Evolutionary conservation across 2,329 filamentous ascomycete genomes (phyloP), one percentile per base, ranked within the genome.

Genomic region (Trichoderma asperellum): DNA sequence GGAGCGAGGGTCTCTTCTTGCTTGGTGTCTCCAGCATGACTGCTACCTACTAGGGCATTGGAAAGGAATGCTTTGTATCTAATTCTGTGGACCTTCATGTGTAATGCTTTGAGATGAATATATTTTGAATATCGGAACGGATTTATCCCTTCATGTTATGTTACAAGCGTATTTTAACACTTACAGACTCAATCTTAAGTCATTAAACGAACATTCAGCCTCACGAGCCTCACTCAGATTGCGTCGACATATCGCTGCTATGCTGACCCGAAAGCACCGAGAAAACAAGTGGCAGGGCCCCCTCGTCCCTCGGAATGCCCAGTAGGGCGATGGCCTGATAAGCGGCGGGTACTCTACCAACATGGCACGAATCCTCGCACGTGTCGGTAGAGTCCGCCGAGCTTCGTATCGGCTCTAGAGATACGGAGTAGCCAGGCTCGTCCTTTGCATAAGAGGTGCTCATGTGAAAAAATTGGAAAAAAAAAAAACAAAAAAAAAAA

Each of bases 291-390:
- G 61, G 35, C 16, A 55, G 27, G 5, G 16, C 16, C 27, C 35
- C 61, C 49, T 47, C 21, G 52, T 57, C 52, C 24, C 29, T 35
- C 27, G 52, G 35, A 29, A 58, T 58, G 29, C 27, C 52, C 21
- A 27, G 52, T 29, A 43, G 53, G 52, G 43, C 43, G 62, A 66
- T 66, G 62, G 27, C 52, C 53, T 57, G 62, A 66, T 66, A 18
- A 14, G 62, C 34, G n/a, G 52, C 43, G 52, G 61, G 40, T 55
- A 56, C 47, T 32, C 56, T 37, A 43, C 49, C 35, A 57, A 35
- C 35, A 49, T 55, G 47, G 47, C 47, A 55, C 61, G n/a, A 55
- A 37, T 37, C 21, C n/a, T n/a, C 35, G 37, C 62, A 66, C 62
- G 62, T 57, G 62, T 40, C n/a, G 29, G 37, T 47, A 34, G 32